phyloP scores from a whole-genome alignment of 2,329 filamentous ascomycete species.

The Sclerotinia minor region DNA sequence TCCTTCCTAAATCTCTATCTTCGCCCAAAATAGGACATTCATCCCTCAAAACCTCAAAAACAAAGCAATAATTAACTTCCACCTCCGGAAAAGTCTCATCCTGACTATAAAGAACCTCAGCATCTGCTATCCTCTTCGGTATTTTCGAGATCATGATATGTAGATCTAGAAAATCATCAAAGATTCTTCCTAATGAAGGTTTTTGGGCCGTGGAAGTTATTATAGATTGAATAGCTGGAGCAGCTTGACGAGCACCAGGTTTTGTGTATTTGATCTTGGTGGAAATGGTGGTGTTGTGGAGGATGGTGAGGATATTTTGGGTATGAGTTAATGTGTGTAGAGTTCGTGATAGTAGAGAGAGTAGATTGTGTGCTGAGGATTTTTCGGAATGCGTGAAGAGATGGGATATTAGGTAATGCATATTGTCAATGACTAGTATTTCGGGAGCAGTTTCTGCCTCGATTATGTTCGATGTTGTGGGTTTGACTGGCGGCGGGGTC shows the following conservation, averaged over 20 bases:
- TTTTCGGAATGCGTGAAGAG: conserved; percentile 52
- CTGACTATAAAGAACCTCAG: conserved; percentile 41
- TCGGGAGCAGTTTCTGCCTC: conserved; percentile 36
- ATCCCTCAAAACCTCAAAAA: conserved; percentile 40
- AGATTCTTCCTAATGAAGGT: conserved; percentile 51
- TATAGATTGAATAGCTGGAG: conserved; percentile 27
- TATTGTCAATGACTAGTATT: conserved; percentile 57
- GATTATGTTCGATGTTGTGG: background rate
- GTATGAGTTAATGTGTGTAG: conserved; percentile 50
- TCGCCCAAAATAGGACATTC: conserved; percentile 32
- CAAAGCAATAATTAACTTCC: conserved; percentile 22
- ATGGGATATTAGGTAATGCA: conserved; percentile 52
- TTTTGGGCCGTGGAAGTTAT: conserved; percentile 33
- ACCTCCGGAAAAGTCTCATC: conserved; percentile 15
- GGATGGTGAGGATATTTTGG: conserved; percentile 51
- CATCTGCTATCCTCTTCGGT: conserved; percentile 46
- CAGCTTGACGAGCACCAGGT: conserved; percentile 7
- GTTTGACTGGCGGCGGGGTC: background rate
- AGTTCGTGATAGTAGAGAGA: conserved; percentile 51
- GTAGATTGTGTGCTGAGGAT: conserved; percentile 50
- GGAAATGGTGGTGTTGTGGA: conserved; percentile 54
- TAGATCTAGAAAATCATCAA: conserved; percentile 55
- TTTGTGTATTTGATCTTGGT: conserved; percentile 25
- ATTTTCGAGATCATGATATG: conserved; percentile 54
- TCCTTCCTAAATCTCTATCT: conserved; percentile 19